These are phyloP conservation scores for Maudiozyma saulgeensis DNA, from an alignment of 805 yeast genomes.

Conservation along the genomic window DNA sequence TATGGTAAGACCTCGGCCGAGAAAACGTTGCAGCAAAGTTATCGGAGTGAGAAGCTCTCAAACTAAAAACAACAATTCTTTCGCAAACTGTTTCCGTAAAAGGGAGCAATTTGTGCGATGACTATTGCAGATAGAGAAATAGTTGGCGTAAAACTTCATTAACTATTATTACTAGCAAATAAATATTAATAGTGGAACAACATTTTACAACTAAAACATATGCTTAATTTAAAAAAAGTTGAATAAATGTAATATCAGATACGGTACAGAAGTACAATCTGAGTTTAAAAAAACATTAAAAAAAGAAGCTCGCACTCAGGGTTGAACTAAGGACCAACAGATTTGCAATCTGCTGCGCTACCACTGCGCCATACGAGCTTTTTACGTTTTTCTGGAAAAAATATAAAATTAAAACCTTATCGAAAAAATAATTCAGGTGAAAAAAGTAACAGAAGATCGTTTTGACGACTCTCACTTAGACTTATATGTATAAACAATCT, in stretches of 20 bases:
- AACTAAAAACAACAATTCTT: background rate
- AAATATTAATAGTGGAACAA: no score
- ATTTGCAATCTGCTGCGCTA: slow-evolving; percentile 98
- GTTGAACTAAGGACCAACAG: slow-evolving; percentile 97
- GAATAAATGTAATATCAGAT: background rate
- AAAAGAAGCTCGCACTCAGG: slow-evolving; percentile 76
- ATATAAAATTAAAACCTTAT: no score
- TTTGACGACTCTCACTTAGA: no score
- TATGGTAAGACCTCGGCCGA: no score
- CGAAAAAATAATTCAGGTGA: no score
- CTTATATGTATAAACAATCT: no score
- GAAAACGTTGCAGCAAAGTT: background rate
- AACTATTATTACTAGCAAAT: no score
- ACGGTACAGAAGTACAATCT: no score
- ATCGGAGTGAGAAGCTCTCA: background rate
- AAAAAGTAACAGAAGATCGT: no score
- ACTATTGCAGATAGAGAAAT: background rate
- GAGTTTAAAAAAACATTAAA: slow-evolving; percentile 5
- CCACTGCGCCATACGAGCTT: slow-evolving; percentile 88
- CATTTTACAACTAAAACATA: no score
- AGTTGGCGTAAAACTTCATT: no score
- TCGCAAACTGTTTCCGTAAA: background rate
- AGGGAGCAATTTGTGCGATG: background rate
- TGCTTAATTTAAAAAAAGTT: background rate
- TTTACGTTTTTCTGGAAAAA: no score